Evolutionary conservation across 345 rosid species (phyloP), one percentile per base, ranked within the genome.

Genomic region (Eucalyptus cloeziana): DNA sequence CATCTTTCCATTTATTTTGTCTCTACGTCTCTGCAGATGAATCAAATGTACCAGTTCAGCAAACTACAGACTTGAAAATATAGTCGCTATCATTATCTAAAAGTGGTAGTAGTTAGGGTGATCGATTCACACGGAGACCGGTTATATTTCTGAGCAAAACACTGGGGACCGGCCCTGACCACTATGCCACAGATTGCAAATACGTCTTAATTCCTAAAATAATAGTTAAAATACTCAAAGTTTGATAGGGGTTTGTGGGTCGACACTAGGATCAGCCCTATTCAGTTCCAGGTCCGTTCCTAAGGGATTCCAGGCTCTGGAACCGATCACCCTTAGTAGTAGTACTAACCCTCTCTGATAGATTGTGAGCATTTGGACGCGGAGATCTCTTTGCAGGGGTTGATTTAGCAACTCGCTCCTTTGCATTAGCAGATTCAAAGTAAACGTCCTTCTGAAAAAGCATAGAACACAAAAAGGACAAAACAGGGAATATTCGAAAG

Each of bases 1-100:
- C 96, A 94, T 92, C 88, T 91, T 93, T 87, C 91, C 93, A 88
- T 94, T 96, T 80, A 96, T 94, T 91, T 93, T 88, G 49, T 95
- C 93, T 86, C 97, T 91, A n/a, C 97, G 92, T 89, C 92, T 93
- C 96, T 95, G 93, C 86, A 90, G 22, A 87, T 64, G 19, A 67
- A 31, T 31, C 21, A 67, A 67, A 67, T 67, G 25, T 87, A n/a
- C 4, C 33, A 31, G 56, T 37, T 40, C 14, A 22, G 24, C 37
- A 86, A n/a, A 31, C 87, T 86, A 47, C 45, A n/a, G 22, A 40
- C 87, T 17, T 8, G 37, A 49, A 50, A 19, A 47, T 3, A 31
- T 5, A 49, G 37, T 40, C 7, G 10, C 22, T 12, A 86, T 14
- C 25, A 31, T 86, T 17, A 49, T 86, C 43, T 25, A 3, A 31